Evolutionary conservation across 2,329 filamentous ascomycete species (phyloP).

Genomic region (Trichoderma harzianum): DNA sequence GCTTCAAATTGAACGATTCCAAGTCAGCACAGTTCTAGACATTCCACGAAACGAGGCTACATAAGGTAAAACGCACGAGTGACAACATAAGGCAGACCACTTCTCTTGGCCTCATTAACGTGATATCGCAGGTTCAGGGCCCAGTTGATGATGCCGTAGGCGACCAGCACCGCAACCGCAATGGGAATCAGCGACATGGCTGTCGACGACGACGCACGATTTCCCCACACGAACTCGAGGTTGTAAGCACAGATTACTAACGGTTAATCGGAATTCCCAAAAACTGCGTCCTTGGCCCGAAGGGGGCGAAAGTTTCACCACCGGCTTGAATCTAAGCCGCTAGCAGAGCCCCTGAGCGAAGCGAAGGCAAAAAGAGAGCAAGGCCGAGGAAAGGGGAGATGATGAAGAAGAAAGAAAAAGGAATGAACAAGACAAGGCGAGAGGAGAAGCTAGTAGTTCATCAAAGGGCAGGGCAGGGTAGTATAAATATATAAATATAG

Average conservation of each 20-base stretch:
- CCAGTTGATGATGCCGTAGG: conserved; percentile 33
- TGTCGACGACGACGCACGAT: not conserved
- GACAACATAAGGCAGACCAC: conserved; percentile 51
- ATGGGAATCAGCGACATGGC: conserved; percentile 35
- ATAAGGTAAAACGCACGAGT: conserved; percentile 43
- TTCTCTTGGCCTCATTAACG: conserved; percentile 48
- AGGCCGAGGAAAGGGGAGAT: not conserved
- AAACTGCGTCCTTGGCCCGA: not conserved
- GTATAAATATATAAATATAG: not conserved
- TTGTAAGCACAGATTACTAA: not conserved
- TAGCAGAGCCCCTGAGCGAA: not conserved
- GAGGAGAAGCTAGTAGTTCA: not conserved
- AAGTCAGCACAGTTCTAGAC: not conserved
- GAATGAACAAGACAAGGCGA: not conserved
- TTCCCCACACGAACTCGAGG: not conserved
- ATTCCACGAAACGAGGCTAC: not conserved
- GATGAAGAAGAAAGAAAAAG: not conserved
- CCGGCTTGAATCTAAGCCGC: not conserved
- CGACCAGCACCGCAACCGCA: conserved; percentile 33
- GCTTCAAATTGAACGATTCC: conserved; percentile 33
- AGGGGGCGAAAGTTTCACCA: not conserved
- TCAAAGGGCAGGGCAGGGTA: not conserved
- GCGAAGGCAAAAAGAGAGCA: not conserved
- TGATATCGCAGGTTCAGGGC: conserved; percentile 40
- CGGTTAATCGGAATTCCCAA: not conserved